Evolutionary conservation across 2,329 filamentous ascomycete species (phyloP).

Genomic region (Blastomyces percursus): DNA sequence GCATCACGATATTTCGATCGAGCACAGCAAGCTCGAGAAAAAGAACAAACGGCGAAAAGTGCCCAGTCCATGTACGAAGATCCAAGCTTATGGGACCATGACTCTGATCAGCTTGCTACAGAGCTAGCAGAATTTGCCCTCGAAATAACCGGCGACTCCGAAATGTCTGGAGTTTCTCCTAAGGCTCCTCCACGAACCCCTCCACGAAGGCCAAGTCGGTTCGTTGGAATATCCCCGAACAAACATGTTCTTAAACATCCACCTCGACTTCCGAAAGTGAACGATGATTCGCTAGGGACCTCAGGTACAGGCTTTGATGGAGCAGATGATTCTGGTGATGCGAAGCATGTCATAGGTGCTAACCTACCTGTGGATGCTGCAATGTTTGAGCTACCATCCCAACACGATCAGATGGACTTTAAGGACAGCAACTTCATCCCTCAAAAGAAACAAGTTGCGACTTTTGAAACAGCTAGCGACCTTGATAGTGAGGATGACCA

Average conservation of each 20-base stretch:
- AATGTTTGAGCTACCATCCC: not conserved
- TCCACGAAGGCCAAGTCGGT: not conserved
- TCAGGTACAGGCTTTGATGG: not conserved
- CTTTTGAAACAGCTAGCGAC: constrained; percentile 5
- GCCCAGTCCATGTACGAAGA: constrained; percentile 29
- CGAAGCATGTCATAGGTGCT: not conserved
- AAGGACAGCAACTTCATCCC: not conserved
- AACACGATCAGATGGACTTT: not conserved
- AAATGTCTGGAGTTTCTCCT: constrained; percentile 4
- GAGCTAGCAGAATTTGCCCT: constrained; percentile 35
- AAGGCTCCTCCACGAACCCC: constrained; percentile 4
- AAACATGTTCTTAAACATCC: constrained; percentile 28
- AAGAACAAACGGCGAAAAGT: constrained; percentile 10
- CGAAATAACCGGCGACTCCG: constrained; percentile 28
- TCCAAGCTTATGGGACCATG: constrained; percentile 32
- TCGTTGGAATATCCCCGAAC: constrained; percentile 11
- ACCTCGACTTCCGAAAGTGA: constrained; percentile 23
- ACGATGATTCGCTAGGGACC: not conserved
- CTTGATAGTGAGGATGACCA: constrained; percentile 30
- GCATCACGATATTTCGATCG: constrained; percentile 6
- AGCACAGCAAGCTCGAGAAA: constrained; percentile 7
- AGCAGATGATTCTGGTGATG: not conserved
- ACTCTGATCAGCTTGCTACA: constrained; percentile 32
- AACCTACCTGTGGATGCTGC: not conserved
- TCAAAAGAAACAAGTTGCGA: not conserved